Evolutionary conservation across 2,329 filamentous ascomycete species (phyloP).

Genomic region (Fusarium cyanostomum): DNA sequence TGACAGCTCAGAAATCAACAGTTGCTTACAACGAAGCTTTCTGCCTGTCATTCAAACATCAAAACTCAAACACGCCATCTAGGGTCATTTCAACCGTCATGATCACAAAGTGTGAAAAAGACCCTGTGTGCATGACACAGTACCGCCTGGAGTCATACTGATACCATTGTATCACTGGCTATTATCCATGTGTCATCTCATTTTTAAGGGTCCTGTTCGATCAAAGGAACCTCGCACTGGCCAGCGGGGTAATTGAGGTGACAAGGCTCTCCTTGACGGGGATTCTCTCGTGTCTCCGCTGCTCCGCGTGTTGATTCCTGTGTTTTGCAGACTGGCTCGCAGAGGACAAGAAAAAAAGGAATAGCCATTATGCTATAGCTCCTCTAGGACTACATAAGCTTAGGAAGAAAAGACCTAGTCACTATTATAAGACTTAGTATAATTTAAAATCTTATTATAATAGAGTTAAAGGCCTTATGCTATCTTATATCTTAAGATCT

Average conservation of each 20-base stretch:
- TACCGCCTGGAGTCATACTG: not conserved
- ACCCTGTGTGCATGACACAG: constrained; percentile 11
- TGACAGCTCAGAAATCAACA: not conserved
- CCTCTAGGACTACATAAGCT: too few species aligned
- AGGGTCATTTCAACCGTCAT: constrained; percentile 1
- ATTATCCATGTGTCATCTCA: constrained; percentile 12
- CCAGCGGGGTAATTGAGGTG: constrained; percentile 33
- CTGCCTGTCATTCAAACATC: not conserved
- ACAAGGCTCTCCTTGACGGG: constrained; percentile 32
- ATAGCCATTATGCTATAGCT: too few species aligned
- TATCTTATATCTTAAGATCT: too few species aligned
- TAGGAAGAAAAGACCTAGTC: too few species aligned
- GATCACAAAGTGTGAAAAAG: constrained; percentile 6
- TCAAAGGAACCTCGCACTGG: constrained; percentile 27
- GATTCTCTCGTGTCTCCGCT: constrained; percentile 28
- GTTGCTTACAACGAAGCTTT: constrained; percentile 17
- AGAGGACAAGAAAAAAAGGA: not conserved
- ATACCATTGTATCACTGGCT: constrained; percentile 17
- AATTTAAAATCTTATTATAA: too few species aligned
- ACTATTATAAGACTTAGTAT: too few species aligned
- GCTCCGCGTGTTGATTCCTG: constrained; percentile 25
- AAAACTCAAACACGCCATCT: constrained; percentile 10
- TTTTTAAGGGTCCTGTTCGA: constrained; percentile 29
- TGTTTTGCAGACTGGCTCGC: constrained; percentile 32
- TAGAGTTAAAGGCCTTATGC: too few species aligned